These are phyloP conservation scores for Calvatia gigantea DNA, from an alignment of 768 basidiomycete genomes.

Conservation along the genomic window DNA sequence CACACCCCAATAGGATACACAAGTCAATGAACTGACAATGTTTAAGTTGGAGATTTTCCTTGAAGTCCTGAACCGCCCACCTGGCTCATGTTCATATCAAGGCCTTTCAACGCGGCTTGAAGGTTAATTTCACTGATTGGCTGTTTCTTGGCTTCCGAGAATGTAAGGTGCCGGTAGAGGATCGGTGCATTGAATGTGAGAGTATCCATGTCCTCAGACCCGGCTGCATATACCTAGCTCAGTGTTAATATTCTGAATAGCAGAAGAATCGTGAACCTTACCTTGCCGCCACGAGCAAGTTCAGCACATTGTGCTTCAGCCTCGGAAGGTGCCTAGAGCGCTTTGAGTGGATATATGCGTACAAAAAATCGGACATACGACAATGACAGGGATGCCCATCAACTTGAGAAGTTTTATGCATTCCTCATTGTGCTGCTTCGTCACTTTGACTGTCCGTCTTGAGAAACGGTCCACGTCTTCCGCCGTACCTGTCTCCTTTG, in stretches of 20 bases:
- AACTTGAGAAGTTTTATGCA: constrained; percentile 81
- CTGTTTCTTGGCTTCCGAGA: constrained; percentile 95
- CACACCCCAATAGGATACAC: constrained; percentile 94
- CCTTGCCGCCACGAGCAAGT: constrained; percentile 94
- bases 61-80: constrained; percentile 32
- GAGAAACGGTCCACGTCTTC: constrained; percentile 92
- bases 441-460: constrained; percentile 91
- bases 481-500: constrained; percentile 91
- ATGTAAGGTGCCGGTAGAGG: constrained; percentile 92
- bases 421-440: constrained; percentile 94
- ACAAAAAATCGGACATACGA: constrained; percentile 47
- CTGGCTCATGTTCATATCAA: constrained; percentile 90
- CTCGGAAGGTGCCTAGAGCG: constrained; percentile 86
- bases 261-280: constrained; percentile 19
- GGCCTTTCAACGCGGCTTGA: constrained; percentile 76
- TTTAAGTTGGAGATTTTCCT: not conserved
- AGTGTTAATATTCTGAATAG: not conserved
- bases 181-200: constrained; percentile 93
- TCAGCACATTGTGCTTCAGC: constrained; percentile 99
- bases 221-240: constrained; percentile 87
- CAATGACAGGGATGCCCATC: constrained; percentile 96
- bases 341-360: constrained; percentile 5
- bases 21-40: constrained; percentile 85
- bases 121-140: constrained; percentile 94
- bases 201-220: constrained; percentile 99